Percentiles rank a stretch among this genome's conserved stretches.
Evolutionary conservation across 345 rosid genomes (phyloP).

Genomic region (Fremontodendron californicum): DNA sequence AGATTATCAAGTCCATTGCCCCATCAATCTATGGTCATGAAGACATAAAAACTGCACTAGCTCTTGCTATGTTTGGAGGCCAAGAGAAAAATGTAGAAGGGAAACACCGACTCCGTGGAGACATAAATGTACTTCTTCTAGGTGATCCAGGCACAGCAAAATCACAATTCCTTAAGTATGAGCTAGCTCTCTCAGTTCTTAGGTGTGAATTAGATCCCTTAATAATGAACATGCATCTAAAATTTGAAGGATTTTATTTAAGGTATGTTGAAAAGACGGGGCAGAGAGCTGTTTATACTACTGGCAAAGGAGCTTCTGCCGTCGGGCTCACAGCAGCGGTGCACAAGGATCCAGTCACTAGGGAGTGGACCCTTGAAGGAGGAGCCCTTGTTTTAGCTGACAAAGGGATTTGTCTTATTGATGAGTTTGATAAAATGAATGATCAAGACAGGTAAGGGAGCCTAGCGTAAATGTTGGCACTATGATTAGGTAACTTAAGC

Average conservation of each 20-base stretch:
- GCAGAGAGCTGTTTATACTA: constrained; percentile 97
- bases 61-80: constrained; percentile 98
- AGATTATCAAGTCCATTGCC: constrained; percentile 94
- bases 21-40: constrained; percentile 99
- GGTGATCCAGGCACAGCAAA: constrained; percentile 99
- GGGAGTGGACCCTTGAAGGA: constrained; percentile 99
- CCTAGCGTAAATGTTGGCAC: background rate
- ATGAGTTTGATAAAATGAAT: constrained; percentile 99
- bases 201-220: background rate
- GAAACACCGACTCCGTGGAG: constrained; percentile 88
- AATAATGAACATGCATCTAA: constrained; percentile 14
- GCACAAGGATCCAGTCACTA: constrained; percentile 98
- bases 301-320: constrained; percentile 99
- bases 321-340: constrained; percentile 98
- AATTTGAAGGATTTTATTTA: constrained; percentile 12
- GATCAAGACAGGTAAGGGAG: constrained; percentile 85
- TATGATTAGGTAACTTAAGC: background rate
- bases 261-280: constrained; percentile 98
- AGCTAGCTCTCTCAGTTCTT: background rate
- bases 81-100: constrained; percentile 95
- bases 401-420: constrained; percentile 91
- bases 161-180: constrained; percentile 96
- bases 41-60: constrained; percentile 88
- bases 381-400: constrained; percentile 99
- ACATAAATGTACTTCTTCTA: constrained; percentile 85